Base-by-base conservation (phyloP, 805 yeast species). In the Blastobotrys americana region DNA sequence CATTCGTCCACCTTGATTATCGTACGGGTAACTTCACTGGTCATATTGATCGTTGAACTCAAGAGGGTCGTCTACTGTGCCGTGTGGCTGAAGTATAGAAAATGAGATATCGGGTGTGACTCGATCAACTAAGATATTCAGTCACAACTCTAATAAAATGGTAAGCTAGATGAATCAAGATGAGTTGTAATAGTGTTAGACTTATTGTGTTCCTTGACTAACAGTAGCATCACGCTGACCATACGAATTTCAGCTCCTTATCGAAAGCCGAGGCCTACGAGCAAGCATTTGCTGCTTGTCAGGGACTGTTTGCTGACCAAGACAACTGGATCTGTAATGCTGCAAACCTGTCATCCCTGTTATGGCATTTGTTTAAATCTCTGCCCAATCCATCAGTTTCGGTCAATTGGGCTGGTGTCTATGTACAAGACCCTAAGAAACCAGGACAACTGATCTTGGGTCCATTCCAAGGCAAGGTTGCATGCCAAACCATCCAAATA, bases 391-490 rank as follows among this genome's bases (percentile, higher is more conserved):
- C 68, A 0, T 51, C 53, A 36, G 41, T 42, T 36, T 58, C 69
- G 8, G 84, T 89, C 8, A 90, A 90, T 61, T 90, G 98, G 98
- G 78, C 95, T 0, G 98, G 98, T 0, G 88, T 93, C 61, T 90
- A 90, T 56, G 76, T 84, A 1, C 53, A 70, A 15, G 72, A 76
- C 43, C 61, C 68, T 2, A 56, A 60, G 9, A 60, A 57, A 20
- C 39, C 54, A 1, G 39, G 60, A 1, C 78, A 73, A 55, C 68
- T 93, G 42, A 71, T 85, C 18, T 68, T 90, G 33, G 98, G 94
- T 0, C 98, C 98, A 10, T 90, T 90, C 63, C 95, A 86, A 63
- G 98, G 98, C 3, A 87, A 87, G 62, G 97, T 90, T 2, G 97
- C 97, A 0, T 90, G 98, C 57, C 97, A 93, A 63, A 66, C 67